Conservation (phyloP, 768 basidiomycete genomes). For the Rhizopogon vinicolor region DNA sequence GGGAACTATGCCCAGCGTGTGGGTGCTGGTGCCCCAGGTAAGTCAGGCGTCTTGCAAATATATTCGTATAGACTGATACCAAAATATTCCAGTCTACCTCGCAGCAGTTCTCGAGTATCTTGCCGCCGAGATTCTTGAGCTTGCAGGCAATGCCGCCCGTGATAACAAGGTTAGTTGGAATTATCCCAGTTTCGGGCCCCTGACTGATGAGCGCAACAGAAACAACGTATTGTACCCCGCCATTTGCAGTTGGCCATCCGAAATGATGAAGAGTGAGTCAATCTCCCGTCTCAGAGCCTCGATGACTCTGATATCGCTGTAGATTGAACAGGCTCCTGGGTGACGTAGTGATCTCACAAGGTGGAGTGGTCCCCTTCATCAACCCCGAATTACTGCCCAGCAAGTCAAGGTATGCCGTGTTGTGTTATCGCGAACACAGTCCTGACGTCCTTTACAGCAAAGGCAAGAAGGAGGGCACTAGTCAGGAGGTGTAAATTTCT, state of each 20-base stretch:
- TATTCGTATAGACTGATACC: background rate
- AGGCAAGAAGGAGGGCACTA: slow-evolving; percentile 29
- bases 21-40: slow-evolving; percentile 85
- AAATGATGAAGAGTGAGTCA: slow-evolving; percentile 76
- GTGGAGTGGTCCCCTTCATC: slow-evolving; percentile 77
- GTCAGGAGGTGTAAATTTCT: slow-evolving; percentile 25
- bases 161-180: slow-evolving; percentile 25
- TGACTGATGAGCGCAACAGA: slow-evolving; percentile 31
- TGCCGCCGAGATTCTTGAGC: slow-evolving; percentile 89
- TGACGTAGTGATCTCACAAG: slow-evolving; percentile 85
- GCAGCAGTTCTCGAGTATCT: slow-evolving; percentile 91
- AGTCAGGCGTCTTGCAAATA: slow-evolving; percentile 8
- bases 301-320: background rate
- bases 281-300: background rate
- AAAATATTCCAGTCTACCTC: slow-evolving; percentile 60
- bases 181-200: background rate
- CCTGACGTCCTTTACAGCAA: slow-evolving; percentile 20
- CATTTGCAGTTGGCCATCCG: slow-evolving; percentile 91
- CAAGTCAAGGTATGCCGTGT: slow-evolving; percentile 21
- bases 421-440: background rate
- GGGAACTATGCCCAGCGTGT: slow-evolving; percentile 88
- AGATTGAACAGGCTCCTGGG: slow-evolving; percentile 80
- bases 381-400: slow-evolving; percentile 37
- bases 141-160: slow-evolving; percentile 76
- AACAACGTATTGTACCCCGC: slow-evolving; percentile 92